Conservation (phyloP, 768 basidiomycete species). For the Hericium coralloides region DNA sequence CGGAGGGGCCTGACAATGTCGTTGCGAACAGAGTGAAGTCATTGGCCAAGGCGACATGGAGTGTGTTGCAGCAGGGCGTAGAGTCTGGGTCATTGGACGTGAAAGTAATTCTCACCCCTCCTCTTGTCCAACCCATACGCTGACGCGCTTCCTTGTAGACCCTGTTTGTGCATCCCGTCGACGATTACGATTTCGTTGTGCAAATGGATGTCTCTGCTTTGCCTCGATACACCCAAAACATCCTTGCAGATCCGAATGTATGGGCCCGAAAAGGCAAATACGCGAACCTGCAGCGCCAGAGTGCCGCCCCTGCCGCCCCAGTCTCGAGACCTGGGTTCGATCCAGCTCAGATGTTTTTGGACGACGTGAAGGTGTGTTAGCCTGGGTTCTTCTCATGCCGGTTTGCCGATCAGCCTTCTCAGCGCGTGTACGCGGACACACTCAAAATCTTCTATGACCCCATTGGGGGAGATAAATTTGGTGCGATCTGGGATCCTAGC, state of each 20-base stretch:
- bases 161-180: constrained; percentile 77
- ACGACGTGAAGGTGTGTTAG: constrained; percentile 61
- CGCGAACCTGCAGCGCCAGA: constrained; percentile 32
- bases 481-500: constrained; percentile 80
- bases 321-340: constrained; percentile 64
- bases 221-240: constrained; percentile 68
- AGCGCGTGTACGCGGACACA: constrained; percentile 69
- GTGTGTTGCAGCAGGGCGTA: constrained; percentile 38
- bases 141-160: constrained; percentile 33
- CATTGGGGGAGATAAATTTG: constrained; percentile 70
- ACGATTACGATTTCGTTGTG: constrained; percentile 82
- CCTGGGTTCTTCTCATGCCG: neutral
- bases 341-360: constrained; percentile 56
- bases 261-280: constrained; percentile 38
- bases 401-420: neutral
- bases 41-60: constrained; percentile 70
- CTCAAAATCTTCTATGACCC: constrained; percentile 80
- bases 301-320: constrained; percentile 13
- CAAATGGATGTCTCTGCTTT: constrained; percentile 56
- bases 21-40: constrained; percentile 65
- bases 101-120: constrained; percentile 34
- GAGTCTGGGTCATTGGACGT: constrained; percentile 46
- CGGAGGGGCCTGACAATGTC: constrained; percentile 52
- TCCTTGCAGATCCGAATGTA: constrained; percentile 40
- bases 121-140: neutral